phyloP scores from a whole-genome alignment of 768 basidiomycete genomes.

The Auricularia heimuer region DNA sequence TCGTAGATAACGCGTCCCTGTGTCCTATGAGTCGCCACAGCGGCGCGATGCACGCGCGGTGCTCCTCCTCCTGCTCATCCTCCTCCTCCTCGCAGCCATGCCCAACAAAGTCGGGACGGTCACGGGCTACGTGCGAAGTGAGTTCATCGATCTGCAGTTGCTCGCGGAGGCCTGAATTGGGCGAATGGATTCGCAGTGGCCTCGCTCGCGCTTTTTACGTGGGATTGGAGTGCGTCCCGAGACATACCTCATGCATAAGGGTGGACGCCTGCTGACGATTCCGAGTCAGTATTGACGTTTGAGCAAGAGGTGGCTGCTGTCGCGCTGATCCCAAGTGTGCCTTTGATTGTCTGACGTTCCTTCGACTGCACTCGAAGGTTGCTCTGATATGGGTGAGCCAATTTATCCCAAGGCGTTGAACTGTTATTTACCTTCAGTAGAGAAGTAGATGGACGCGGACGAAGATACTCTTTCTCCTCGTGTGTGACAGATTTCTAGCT shows the following conservation, averaged over 20 bases:
- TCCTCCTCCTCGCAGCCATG: not conserved
- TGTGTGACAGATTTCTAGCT: constrained; percentile 17
- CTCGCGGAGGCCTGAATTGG: not conserved
- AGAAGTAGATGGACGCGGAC: constrained; percentile 46
- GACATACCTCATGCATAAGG: not conserved
- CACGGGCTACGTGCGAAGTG: not conserved
- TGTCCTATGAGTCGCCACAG: too few species aligned
- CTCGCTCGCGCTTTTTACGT: not conserved
- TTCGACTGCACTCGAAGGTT: constrained; percentile 23
- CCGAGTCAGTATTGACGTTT: constrained; percentile 36
- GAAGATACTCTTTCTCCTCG: constrained; percentile 45
- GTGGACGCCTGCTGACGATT: not conserved
- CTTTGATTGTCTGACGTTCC: not conserved
- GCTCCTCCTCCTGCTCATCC: too few species aligned
- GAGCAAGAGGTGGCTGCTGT: constrained; percentile 36
- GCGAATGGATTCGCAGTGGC: not conserved
- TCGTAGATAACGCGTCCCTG: too few species aligned
- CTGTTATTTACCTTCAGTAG: constrained; percentile 19
- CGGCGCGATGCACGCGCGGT: too few species aligned
- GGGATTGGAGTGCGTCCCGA: not conserved
- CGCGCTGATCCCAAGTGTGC: constrained; percentile 6
- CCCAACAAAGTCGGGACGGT: not conserved
- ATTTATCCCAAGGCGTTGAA: not conserved
- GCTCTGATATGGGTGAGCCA: constrained; percentile 45
- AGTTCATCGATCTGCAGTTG: not conserved